A percentile compares a stretch with the other conserved stretches of the same genome.
Evolutionary conservation across 345 rosid genomes (phyloP).

Genomic region (Citrus hindsii): DNA sequence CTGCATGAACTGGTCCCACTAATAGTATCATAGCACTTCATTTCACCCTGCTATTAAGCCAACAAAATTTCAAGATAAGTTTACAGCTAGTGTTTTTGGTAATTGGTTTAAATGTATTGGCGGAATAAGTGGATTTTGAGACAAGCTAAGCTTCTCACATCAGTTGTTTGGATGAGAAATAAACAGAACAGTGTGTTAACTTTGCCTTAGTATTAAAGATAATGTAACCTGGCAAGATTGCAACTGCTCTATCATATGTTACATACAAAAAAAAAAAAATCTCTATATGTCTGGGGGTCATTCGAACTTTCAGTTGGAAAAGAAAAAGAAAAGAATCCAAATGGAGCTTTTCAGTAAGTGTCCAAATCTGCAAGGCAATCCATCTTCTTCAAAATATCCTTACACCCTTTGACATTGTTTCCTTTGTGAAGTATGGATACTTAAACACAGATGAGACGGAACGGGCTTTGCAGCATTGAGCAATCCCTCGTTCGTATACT

Average conservation of each 20-base stretch:
- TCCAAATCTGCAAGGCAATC: neutral
- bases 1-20: neutral
- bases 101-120: neutral
- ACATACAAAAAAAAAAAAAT: too few relatives aligned
- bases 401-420: neutral
- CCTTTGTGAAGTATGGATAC: neutral
- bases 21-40: neutral
- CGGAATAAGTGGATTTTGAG: neutral
- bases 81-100: neutral
- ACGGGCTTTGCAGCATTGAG: neutral
- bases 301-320: too few relatives aligned
- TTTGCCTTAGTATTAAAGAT: neutral
- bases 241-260: neutral
- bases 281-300: too few relatives aligned
- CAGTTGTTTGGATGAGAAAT: neutral
- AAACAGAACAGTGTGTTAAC: neutral
- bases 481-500: neutral
- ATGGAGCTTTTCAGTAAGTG: too few relatives aligned
- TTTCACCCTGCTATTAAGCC: neutral
- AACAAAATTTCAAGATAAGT: neutral
- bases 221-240: neutral
- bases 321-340: too few relatives aligned
- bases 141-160: neutral
- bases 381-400: neutral
- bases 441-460: neutral